A percentile compares a stretch with the other conserved stretches of the same genome.
These are phyloP conservation scores for Cystofilobasidium ferigula DNA, from an alignment of 768 basidiomycete genomes.

Conservation along the genomic window DNA sequence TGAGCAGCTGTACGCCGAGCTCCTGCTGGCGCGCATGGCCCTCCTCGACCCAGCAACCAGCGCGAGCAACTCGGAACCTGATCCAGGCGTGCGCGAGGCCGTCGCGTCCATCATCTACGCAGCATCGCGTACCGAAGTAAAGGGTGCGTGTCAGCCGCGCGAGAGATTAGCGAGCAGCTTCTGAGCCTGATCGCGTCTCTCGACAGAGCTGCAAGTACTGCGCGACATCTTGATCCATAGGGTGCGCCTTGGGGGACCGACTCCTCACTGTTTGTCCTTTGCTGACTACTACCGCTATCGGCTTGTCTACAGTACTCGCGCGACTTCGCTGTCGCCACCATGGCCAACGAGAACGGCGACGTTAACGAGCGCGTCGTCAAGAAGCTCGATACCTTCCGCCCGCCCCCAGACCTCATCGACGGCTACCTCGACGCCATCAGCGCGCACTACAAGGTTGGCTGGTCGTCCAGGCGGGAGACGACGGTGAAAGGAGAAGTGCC, in stretches of 20 bases:
- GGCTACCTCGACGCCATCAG: constrained; percentile 78
- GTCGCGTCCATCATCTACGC: constrained; percentile 81
- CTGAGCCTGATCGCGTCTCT: background rate
- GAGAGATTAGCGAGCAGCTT: no score
- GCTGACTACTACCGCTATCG: background rate
- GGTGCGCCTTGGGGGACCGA: constrained; percentile 27
- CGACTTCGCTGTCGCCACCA: constrained; percentile 70
- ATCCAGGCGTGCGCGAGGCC: constrained; percentile 74
- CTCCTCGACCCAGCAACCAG: constrained; percentile 57
- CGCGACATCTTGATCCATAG: constrained; percentile 94
- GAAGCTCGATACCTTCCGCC: constrained; percentile 61
- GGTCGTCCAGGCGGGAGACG: constrained; percentile 33
- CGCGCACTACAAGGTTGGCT: constrained; percentile 46
- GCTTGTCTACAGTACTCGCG: constrained; percentile 53
- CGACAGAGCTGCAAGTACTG: constrained; percentile 69
- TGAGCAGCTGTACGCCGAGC: constrained; percentile 66
- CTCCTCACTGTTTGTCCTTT: background rate
- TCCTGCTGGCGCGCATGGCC: constrained; percentile 83
- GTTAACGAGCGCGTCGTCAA: constrained; percentile 71
- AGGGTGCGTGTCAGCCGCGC: no score
- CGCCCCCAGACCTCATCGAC: constrained; percentile 64
- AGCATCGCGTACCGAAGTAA: constrained; percentile 79
- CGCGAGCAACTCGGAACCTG: constrained; percentile 51
- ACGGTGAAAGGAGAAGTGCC: constrained; percentile 12
- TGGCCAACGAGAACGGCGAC: constrained; percentile 69